These are phyloP conservation scores for Crithidia acanthocephali DNA, from an alignment of 208 protist species.

Conservation along the genomic window DNA sequence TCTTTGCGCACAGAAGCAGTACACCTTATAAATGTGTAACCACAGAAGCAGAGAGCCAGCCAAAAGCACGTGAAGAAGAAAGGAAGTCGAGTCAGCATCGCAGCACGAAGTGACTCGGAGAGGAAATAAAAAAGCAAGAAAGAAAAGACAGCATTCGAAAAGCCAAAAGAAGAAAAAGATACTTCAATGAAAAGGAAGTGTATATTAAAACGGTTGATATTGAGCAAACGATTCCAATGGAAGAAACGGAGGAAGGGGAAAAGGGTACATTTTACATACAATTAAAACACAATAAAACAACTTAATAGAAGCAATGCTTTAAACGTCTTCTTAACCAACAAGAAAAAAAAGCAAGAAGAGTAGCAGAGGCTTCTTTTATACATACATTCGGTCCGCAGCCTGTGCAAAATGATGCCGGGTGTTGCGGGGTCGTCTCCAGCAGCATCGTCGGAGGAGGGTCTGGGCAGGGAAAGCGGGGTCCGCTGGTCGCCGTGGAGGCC, in stretches of 20 bases:
- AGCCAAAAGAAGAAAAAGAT: background rate
- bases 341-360: too few relatives aligned
- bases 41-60: too few relatives aligned
- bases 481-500: background rate
- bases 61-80: background rate
- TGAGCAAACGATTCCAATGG: background rate
- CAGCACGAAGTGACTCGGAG: background rate
- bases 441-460: background rate
- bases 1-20: too few relatives aligned
- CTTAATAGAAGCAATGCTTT: too few relatives aligned
- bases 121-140: background rate
- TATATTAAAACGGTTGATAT: too few relatives aligned
- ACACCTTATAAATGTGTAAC: too few relatives aligned
- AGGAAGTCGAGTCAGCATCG: slow-evolving; percentile 1
- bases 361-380: background rate
- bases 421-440: background rate
- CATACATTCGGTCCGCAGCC: slow-evolving; percentile 1
- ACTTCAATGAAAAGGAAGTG: too few relatives aligned
- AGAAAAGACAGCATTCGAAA: background rate
- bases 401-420: slow-evolving; percentile 5
- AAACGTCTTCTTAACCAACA: too few relatives aligned
- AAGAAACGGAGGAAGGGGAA: background rate
- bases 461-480: background rate
- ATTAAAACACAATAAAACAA: too few relatives aligned
- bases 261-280: too few relatives aligned